Conservation (phyloP, 1,139 yeast genomes). For the Hyphopichia wangnamkhiaoensis region DNA sequence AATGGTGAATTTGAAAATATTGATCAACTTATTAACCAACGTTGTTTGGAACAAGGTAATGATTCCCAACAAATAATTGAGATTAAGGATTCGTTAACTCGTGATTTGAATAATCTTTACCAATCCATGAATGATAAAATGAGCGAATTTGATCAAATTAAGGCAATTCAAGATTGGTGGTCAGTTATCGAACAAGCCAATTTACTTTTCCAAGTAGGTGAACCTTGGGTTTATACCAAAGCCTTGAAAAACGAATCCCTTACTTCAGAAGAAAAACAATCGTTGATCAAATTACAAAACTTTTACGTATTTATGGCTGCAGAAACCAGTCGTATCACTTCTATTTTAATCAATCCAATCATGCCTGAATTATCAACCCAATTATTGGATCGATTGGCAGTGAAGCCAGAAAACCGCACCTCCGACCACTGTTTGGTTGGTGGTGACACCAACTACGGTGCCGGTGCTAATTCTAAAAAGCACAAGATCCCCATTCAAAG, state of each 20-base stretch:
- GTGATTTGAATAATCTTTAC: slow-evolving; percentile 21
- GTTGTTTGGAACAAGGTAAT: slow-evolving; percentile 14
- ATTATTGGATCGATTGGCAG: slow-evolving; percentile 67
- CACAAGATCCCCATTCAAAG: slow-evolving; percentile 29
- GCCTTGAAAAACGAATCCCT: slow-evolving; percentile 31
- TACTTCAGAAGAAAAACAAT: slow-evolving; percentile 11
- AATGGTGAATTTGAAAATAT: slow-evolving; percentile 25
- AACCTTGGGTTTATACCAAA: slow-evolving; percentile 57
- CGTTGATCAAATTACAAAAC: slow-evolving; percentile 38
- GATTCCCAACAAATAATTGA: slow-evolving; percentile 18
- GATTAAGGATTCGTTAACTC: slow-evolving; percentile 18
- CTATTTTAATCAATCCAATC: slow-evolving; percentile 70
- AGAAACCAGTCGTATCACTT: slow-evolving; percentile 68
- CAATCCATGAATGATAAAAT: slow-evolving; percentile 43
- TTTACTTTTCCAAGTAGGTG: slow-evolving; percentile 54
- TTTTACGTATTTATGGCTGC: slow-evolving; percentile 62
- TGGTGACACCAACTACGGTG: slow-evolving; percentile 23
- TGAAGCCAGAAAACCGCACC: slow-evolving; percentile 41
- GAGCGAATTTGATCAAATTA: slow-evolving; percentile 52
- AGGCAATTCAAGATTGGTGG: slow-evolving; percentile 68
- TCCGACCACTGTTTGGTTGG: slow-evolving; percentile 42
- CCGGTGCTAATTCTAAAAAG: slow-evolving; percentile 11
- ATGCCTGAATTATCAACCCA: slow-evolving; percentile 63
- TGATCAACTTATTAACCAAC: slow-evolving; percentile 19
- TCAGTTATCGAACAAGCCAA: slow-evolving; percentile 62